A percentile compares a stretch with the other conserved stretches of the same genome.
phyloP scores from a whole-genome alignment of 2,329 filamentous ascomycete species.

The Zymoseptoria pseudotritici region DNA sequence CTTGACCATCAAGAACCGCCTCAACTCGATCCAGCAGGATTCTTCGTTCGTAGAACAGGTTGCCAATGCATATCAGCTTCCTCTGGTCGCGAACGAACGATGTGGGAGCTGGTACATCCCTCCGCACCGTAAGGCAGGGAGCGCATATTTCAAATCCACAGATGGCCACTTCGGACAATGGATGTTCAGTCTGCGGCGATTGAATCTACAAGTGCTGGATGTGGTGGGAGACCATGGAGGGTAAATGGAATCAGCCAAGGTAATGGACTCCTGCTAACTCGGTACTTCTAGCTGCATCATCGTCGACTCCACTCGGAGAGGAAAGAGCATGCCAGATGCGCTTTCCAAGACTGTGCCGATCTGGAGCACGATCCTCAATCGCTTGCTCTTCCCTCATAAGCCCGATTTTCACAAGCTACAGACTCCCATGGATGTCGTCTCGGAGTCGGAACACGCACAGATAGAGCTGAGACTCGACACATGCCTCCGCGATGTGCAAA shows the following conservation, averaged over 20 bases:
- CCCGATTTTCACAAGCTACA: conserved; percentile 49
- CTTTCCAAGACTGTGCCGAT: conserved; percentile 89
- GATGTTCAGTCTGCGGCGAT: conserved; percentile 75
- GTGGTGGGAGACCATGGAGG: conserved; percentile 61
- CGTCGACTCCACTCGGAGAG: conserved; percentile 85
- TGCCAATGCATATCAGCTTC: conserved; percentile 50
- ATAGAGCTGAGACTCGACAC: conserved; percentile 57
- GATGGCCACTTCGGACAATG: conserved; percentile 89
- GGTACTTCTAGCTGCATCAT: conserved; percentile 57
- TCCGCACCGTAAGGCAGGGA: conserved; percentile 56
- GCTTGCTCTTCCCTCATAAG: conserved; percentile 60
- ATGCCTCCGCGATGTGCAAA: conserved; percentile 47
- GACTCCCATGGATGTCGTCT: conserved; percentile 65
- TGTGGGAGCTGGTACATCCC: conserved; percentile 93
- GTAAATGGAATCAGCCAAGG: conserved; percentile 36
- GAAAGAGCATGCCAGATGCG: conserved; percentile 94
- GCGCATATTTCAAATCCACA: conserved; percentile 95
- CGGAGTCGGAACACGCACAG: conserved; percentile 69
- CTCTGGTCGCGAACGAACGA: conserved; percentile 83
- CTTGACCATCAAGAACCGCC: conserved; percentile 71
- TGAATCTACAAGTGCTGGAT: conserved; percentile 76
- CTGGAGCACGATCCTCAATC: conserved; percentile 85
- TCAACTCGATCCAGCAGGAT: conserved; percentile 70
- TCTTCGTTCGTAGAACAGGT: conserved; percentile 64
- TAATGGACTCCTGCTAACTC: background rate